Conservation (phyloP, 169 alveolate species). For the Perkinsus chesapeaki region DNA sequence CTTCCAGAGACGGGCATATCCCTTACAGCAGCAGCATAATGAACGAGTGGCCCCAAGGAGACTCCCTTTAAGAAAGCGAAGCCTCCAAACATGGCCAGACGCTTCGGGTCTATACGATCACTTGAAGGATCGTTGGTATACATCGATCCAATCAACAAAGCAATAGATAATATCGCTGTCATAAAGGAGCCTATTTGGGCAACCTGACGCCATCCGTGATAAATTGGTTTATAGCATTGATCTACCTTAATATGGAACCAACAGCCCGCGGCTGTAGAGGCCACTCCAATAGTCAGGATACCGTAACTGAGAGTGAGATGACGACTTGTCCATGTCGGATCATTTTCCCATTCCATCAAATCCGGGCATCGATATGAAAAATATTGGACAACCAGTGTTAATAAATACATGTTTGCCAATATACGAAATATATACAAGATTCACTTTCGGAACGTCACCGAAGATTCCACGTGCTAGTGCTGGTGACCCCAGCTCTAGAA, state of each 20-base stretch:
- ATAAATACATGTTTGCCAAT: too few relatives aligned
- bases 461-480: too few relatives aligned
- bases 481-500: too few relatives aligned
- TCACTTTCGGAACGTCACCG: too few relatives aligned
- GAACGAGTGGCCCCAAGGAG: neutral
- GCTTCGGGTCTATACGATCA: neutral
- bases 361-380: too few relatives aligned
- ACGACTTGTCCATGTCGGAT: neutral
- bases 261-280: neutral
- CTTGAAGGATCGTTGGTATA: neutral
- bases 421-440: too few relatives aligned
- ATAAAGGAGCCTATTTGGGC: neutral
- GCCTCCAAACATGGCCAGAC: neutral
- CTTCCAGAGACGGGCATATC: neutral
- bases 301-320: neutral
- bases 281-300: neutral
- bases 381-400: too few relatives aligned
- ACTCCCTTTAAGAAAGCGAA: neutral
- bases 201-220: neutral
- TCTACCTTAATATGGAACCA: neutral
- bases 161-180: neutral
- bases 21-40: neutral
- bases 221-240: neutral
- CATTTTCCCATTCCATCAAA: too few relatives aligned
- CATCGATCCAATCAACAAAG: neutral